Conservation (phyloP, 75 land plant species). For the Cupressus sempervirens region DNA sequence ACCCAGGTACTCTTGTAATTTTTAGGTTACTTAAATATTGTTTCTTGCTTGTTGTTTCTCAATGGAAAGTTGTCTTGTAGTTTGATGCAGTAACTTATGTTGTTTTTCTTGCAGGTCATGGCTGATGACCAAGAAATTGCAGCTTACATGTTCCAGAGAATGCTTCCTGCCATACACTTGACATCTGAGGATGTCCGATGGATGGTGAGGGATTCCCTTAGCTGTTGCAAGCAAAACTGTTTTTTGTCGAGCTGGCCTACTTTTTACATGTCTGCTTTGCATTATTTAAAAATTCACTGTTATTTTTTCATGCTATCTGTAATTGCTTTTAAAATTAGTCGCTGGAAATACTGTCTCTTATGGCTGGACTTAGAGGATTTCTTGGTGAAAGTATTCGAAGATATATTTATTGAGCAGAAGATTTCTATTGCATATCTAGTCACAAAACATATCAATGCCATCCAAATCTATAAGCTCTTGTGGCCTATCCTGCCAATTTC, state of each 20-base stretch:
- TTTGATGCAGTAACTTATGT: neutral
- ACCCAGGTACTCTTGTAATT: slow-evolving; percentile 59
- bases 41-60: neutral
- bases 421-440: no score
- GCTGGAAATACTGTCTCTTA: neutral
- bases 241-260: neutral
- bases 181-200: slow-evolving; percentile 91
- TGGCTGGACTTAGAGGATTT: neutral
- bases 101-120: slow-evolving; percentile 55
- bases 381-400: no score
- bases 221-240: neutral
- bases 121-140: slow-evolving; percentile 96
- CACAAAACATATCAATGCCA: no score
- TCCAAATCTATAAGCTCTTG: no score
- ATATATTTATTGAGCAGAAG: no score
- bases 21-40: neutral
- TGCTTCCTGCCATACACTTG: slow-evolving; percentile 77
- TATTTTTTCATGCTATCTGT: neutral
- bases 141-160: slow-evolving; percentile 92
- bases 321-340: neutral
- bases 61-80: neutral
- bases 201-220: slow-evolving; percentile 56
- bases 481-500: no score
- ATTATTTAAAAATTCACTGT: neutral
- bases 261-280: neutral